Evolutionary conservation across 345 rosid genomes (phyloP), one percentile per base, ranked within the genome.

Genomic region (Gynandropsis gynandra): DNA sequence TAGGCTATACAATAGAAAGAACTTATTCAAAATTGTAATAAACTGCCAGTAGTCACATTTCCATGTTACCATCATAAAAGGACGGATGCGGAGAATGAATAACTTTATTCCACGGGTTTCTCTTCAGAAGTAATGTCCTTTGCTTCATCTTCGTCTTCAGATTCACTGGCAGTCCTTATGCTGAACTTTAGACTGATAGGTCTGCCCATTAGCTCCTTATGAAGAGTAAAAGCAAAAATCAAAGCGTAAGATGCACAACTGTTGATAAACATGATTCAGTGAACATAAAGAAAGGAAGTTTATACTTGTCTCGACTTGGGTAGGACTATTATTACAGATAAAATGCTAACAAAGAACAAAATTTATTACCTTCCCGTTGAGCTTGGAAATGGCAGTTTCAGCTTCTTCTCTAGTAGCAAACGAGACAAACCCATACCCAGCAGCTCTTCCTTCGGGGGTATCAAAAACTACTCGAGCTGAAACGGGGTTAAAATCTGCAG

Each of bases 391-490:
- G 20, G 89, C 95, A 48, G 74, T 80, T 59, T 77, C 89, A 14
- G 96, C 93, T 72, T 90, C 96, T 64, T 87, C 93, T 63, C 66
- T 79, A n/a, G 95, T 74, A 63, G 76, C 68, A 68, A 87, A 87
- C 0, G 95, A 87, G 48, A 92, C 93, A 72, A 84, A 92, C 41
- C 95, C 96, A 52, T 84, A 87, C 3, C 96, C 96, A 0, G 86
- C 77, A 68, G 96, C 75, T 67, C 71, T 73, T 48, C 95, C 84
- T 24, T 68, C 35, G 55, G 83, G 71, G 51, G 64, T 65, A 5
- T 77, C 76, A 49, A 87, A 92, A 43, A 87, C 75, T 54, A 92
- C 87, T 40, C 81, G 74, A 31, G 81, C 65, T 12, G 96, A 79
- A 29, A 84, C 73, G 1, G 81, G 79, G 35, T 70, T 76, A 59